phyloP scores from a whole-genome alignment of 257 asterid genomes.

The Solanum arcanum region DNA sequence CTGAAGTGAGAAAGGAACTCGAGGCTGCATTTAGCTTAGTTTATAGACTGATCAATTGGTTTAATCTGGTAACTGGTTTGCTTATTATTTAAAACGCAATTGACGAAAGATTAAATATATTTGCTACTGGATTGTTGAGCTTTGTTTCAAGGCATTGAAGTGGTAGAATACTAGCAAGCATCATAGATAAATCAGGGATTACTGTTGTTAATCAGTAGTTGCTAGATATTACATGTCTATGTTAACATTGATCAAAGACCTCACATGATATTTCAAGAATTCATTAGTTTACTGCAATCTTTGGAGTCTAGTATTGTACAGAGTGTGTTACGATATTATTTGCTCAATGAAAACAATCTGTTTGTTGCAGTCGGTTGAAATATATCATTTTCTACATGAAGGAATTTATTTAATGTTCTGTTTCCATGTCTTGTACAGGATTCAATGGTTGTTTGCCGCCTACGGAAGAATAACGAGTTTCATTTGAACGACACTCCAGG shows the following conservation, averaged over 20 bases:
- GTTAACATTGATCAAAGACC: background rate
- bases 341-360: background rate
- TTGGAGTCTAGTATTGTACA: background rate
- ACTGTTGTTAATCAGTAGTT: background rate
- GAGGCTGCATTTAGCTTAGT: background rate
- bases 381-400: background rate
- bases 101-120: background rate
- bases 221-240: background rate
- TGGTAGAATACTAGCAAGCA: background rate
- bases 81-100: background rate
- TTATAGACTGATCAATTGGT: background rate
- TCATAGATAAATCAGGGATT: background rate
- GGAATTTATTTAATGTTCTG: background rate
- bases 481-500: constrained; percentile 25
- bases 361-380: background rate
- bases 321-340: background rate
- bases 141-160: background rate
- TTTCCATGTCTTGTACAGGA: constrained; percentile 30
- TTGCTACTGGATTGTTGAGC: background rate
- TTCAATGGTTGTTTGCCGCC: constrained; percentile 69
- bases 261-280: background rate
- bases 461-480: constrained; percentile 61
- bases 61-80: background rate
- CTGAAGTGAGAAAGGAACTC: background rate
- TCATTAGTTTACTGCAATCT: background rate